Percentiles rank a stretch among this genome's conserved stretches.
phyloP scores from a whole-genome alignment of 768 basidiomycete genomes.

The Boletus sensibilis region DNA sequence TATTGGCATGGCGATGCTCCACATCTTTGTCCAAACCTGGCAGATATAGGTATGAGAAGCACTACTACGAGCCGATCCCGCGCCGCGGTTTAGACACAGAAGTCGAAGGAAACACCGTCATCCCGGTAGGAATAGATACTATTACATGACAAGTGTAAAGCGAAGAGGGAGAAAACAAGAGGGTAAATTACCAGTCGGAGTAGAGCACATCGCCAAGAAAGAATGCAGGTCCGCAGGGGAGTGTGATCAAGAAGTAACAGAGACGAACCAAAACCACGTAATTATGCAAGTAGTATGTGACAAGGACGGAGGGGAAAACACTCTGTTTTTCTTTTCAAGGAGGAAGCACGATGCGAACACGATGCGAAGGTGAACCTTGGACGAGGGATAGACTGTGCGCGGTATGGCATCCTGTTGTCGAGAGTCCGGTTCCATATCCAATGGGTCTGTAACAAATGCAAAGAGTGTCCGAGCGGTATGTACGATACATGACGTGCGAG shows the following conservation, averaged over 20 bases:
- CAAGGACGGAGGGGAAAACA: neutral
- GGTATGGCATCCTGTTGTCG: neutral
- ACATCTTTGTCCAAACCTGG: neutral
- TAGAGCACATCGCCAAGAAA: neutral
- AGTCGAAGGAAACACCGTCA: neutral
- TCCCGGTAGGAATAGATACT: neutral
- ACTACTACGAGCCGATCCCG: too few relatives aligned
- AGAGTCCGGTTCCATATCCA: conserved; percentile 1
- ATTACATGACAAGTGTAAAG: neutral
- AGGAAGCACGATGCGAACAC: neutral
- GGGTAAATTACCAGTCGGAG: neutral
- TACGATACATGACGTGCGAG: neutral
- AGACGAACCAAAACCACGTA: neutral
- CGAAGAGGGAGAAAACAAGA: neutral
- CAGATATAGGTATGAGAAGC: neutral
- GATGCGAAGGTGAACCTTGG: neutral
- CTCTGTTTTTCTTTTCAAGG: neutral
- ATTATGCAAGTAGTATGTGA: neutral
- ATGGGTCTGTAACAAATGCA: neutral
- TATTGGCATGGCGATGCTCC: neutral
- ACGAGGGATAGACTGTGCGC: conserved; percentile 3
- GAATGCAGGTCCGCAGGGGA: neutral
- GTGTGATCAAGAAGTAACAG: neutral
- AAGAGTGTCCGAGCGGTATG: conserved; percentile 3
- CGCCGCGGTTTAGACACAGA: neutral